A percentile compares a stretch with the other conserved stretches of the same genome.
phyloP scores from a whole-genome alignment of 2,329 filamentous ascomycete species.

The Tolypocladium cylindrosporum region DNA sequence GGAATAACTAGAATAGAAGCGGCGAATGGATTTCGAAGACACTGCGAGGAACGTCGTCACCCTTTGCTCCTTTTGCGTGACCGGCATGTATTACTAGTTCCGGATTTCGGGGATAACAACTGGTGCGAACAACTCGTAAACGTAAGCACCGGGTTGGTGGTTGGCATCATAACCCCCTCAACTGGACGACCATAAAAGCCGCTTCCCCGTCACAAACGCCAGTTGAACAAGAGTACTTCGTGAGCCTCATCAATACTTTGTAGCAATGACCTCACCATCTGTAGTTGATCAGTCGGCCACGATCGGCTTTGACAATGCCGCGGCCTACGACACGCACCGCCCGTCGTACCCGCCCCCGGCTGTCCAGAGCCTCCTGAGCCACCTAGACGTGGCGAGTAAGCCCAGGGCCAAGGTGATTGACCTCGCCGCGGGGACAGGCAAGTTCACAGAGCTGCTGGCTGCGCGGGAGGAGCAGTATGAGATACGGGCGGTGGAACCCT shows the following conservation, averaged over 20 bases:
- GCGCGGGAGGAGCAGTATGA: conserved; percentile 47
- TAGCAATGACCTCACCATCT: conserved; percentile 11
- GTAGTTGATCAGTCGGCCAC: conserved; percentile 33
- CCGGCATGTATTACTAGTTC: not conserved
- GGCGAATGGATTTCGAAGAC: not conserved
- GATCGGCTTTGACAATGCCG: conserved; percentile 56
- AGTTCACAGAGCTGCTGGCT: conserved; percentile 56
- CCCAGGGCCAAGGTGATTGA: conserved; percentile 45
- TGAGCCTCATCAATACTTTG: not conserved
- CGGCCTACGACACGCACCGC: conserved; percentile 56
- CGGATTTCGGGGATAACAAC: not conserved
- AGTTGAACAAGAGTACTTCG: not conserved
- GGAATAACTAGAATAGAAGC: not conserved
- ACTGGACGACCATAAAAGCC: not conserved
- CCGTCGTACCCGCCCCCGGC: conserved; percentile 54
- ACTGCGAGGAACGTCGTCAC: not conserved
- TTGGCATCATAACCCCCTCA: too few relatives aligned
- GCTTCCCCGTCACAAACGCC: not conserved
- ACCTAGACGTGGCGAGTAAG: conserved; percentile 39
- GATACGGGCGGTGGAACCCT: conserved; percentile 54
- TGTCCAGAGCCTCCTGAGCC: conserved; percentile 46
- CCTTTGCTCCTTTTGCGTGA: not conserved
- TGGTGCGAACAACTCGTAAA: not conserved
- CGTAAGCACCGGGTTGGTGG: not conserved
- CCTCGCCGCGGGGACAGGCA: conserved; percentile 59